Conservation (phyloP, 2,329 filamentous ascomycete genomes). For the Curvularia lunata region DNA sequence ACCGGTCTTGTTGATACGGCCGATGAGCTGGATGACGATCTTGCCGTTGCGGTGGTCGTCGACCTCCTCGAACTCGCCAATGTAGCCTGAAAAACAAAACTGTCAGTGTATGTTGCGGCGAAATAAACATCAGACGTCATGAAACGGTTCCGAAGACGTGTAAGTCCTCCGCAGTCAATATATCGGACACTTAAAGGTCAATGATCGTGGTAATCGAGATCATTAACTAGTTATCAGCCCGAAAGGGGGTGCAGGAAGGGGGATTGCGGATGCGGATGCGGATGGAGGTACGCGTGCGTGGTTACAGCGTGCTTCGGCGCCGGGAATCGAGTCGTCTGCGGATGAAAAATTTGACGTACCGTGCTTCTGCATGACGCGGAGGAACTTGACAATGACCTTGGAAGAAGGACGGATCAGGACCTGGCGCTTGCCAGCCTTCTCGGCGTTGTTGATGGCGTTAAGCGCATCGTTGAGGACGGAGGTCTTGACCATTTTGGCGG, state of each 20-base stretch:
- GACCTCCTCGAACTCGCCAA: constrained; percentile 99
- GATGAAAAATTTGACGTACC: constrained; percentile 68
- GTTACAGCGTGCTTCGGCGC: neutral
- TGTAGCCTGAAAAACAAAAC: constrained; percentile 75
- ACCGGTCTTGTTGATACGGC: constrained; percentile 98
- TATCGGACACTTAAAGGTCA: constrained; percentile 99
- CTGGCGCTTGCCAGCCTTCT: constrained; percentile 99
- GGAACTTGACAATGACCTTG: constrained; percentile 99
- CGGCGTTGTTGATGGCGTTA: constrained; percentile 98
- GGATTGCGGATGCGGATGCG: constrained; percentile 19
- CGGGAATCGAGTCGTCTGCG: constrained; percentile 4
- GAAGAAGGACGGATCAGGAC: constrained; percentile 96
- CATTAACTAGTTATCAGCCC: constrained; percentile 99
- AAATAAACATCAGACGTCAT: constrained; percentile 94
- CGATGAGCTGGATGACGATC: constrained; percentile 99
- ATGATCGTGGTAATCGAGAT: constrained; percentile 83
- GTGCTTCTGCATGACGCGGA: constrained; percentile 99
- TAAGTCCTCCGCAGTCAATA: constrained; percentile 91
- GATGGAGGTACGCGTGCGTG: neutral
- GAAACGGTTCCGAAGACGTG: constrained; percentile 80
- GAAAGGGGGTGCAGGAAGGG: constrained; percentile 58
- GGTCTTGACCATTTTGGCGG: constrained; percentile 97
- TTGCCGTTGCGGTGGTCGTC: constrained; percentile 99
- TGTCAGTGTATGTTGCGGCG: constrained; percentile 81
- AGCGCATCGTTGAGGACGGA: constrained; percentile 99